Evolutionary conservation across 2,329 filamentous ascomycete genomes (phyloP), one percentile per base, ranked within the genome.

Genomic region (Dothideomycetidae sp.): DNA sequence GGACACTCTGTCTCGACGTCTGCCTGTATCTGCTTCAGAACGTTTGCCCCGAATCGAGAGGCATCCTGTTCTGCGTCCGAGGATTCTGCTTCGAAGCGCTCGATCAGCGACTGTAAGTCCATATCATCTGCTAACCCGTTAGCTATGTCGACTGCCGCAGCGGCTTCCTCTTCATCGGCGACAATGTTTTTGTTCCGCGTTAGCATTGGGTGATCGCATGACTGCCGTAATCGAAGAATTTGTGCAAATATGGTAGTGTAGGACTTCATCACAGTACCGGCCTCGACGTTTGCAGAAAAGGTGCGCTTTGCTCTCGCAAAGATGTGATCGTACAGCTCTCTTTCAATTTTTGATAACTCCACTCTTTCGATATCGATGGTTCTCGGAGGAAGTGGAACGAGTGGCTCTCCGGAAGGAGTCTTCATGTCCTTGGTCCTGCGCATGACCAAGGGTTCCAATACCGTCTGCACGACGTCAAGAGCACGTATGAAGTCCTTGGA

Each of bases 181-280:
- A 93, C 78, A 4, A 93, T 66, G 2, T 78, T 75, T 48, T 80
- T 78, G 51, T 93, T 93, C 19, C 86, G 76, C 0, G 92, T 90
- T 10, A 98, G 68, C 2, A 88, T 65, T 0, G 90, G 90, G 55
- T 98, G 90, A 45, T 90, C 96, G 55, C 90, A 98, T 1, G 83
- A 82, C 53, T 98, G 90, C 1, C 90, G 77, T 5, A 98, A 72
- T 2, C 90, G 81, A 29, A 98, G 61, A 51, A 98, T 92, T 56
- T 98, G 90, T 0, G 90, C 88, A 54, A 98, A 94, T 44, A 98
- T 94, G 36, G 85, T 94, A 0, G 90, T 93, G 52, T 86, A 98
- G 0, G 85, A 86, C 56, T 93, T 94, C 66, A 96, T 73, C 3
- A 98, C 70, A 0, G 88, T 96, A 3, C 90, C 90, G 7, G 82